Percentiles rank a stretch among this genome's conserved stretches.
Conservation (phyloP, 2,329 filamentous ascomycete genomes). For the Pseudonectria foliicola region DNA sequence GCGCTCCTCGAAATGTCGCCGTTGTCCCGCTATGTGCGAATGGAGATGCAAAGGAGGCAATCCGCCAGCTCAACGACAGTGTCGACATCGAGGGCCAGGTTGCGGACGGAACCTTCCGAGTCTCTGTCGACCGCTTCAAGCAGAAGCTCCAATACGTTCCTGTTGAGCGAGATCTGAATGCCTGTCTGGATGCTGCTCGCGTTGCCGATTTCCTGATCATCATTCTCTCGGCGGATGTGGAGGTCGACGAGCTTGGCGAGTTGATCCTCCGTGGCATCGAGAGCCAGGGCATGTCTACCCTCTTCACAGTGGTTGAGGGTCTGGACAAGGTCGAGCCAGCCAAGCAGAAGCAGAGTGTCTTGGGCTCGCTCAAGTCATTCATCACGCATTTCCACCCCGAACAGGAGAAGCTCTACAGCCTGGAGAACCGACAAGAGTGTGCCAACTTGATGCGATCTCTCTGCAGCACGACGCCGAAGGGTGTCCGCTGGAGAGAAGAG, state of each 20-base stretch:
- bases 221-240: conserved; percentile 71
- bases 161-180: conserved; percentile 63
- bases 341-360: conserved; percentile 69
- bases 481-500: conserved; percentile 91
- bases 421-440: conserved; percentile 85
- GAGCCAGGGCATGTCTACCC: conserved; percentile 87
- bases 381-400: conserved; percentile 92
- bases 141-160: conserved; percentile 86
- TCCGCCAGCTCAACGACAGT: conserved; percentile 66
- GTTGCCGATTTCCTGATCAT: conserved; percentile 89
- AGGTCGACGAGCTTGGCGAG: conserved; percentile 81
- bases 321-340: conserved; percentile 70
- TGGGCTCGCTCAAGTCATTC: conserved; percentile 81
- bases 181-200: conserved; percentile 76
- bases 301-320: conserved; percentile 78
- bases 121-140: conserved; percentile 84
- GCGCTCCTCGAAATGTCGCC: conserved; percentile 80
- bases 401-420: conserved; percentile 82
- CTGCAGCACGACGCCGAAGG: conserved; percentile 88
- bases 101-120: conserved; percentile 51
- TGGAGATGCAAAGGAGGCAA: conserved; percentile 58
- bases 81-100: conserved; percentile 68
- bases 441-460: conserved; percentile 84
- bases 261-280: conserved; percentile 80
- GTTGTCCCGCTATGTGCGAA: conserved; percentile 77